Evolutionary conservation across 208 protist species (phyloP).

Genomic region (Leishmania amazonensis): DNA sequence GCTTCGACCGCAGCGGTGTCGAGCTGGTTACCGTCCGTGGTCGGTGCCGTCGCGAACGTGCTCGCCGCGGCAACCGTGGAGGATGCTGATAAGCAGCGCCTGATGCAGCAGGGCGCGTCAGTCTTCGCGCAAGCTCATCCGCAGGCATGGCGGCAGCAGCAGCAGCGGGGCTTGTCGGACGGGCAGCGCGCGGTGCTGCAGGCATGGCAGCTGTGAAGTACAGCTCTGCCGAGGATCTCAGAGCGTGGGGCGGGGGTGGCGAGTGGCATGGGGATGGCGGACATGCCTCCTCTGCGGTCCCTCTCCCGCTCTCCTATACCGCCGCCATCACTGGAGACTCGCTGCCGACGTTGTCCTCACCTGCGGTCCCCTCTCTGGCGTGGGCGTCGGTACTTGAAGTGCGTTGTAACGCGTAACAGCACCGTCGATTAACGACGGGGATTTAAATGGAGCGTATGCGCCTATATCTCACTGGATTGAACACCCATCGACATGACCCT

Average conservation of each 20-base stretch:
- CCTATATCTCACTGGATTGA: not conserved
- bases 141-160: constrained; percentile 42
- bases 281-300: not conserved
- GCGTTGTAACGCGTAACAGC: not conserved
- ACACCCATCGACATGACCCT: not conserved
- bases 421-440: not conserved
- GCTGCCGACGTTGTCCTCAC: not conserved
- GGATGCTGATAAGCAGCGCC: constrained; percentile 48
- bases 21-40: constrained; percentile 42
- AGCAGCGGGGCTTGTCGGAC: constrained; percentile 13
- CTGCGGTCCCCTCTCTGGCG: not conserved
- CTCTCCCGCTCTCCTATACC: not conserved
- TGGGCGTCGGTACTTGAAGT: not conserved
- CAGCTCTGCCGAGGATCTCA: not conserved
- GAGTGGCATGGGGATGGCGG: not conserved
- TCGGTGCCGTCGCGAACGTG: constrained; percentile 41
- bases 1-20: constrained; percentile 26
- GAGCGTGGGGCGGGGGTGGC: not conserved
- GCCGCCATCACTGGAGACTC: not conserved
- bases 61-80: constrained; percentile 54
- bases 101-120: constrained; percentile 39
- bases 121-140: constrained; percentile 33
- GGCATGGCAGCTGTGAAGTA: constrained; percentile 29
- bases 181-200: constrained; percentile 45
- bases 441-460: not conserved